Conservation (phyloP, 2,329 filamentous ascomycete genomes). For the Aspergillus viridinutans region DNA sequence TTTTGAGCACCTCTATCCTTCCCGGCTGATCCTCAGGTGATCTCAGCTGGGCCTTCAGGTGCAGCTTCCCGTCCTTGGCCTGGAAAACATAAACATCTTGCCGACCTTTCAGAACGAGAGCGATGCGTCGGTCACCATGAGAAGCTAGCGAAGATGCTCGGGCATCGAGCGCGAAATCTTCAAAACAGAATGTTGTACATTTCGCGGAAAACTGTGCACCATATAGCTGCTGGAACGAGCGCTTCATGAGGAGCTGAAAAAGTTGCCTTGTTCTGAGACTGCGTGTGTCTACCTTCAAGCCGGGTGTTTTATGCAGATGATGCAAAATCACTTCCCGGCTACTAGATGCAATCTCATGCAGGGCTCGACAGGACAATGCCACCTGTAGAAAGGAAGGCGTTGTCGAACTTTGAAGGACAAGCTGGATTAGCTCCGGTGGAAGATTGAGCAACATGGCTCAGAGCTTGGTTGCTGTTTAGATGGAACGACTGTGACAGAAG, state of each 20-base stretch:
- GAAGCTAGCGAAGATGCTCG: constrained; percentile 30
- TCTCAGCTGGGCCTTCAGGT: constrained; percentile 13
- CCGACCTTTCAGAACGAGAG: constrained; percentile 29
- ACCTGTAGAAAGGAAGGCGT: constrained; percentile 36
- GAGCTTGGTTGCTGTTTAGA: not conserved
- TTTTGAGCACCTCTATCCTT: constrained; percentile 29
- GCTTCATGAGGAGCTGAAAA: constrained; percentile 28
- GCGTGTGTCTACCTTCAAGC: constrained; percentile 18
- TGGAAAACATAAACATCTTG: constrained; percentile 26
- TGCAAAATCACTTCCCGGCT: constrained; percentile 34
- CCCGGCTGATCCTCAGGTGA: constrained; percentile 23
- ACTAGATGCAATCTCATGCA: constrained; percentile 32
- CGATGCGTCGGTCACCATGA: constrained; percentile 15
- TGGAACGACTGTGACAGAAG: constrained; percentile 4
- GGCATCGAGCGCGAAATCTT: constrained; percentile 24
- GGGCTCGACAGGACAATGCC: constrained; percentile 31
- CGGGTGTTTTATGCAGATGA: constrained; percentile 35
- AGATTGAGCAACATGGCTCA: constrained; percentile 30
- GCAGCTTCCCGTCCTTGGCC: constrained; percentile 14
- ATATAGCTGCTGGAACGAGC: constrained; percentile 31
- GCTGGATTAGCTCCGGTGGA: constrained; percentile 39
- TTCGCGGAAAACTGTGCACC: constrained; percentile 33
- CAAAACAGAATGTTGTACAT: constrained; percentile 25
- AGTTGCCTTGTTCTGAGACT: constrained; percentile 21
- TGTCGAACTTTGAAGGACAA: constrained; percentile 31